Base-by-base conservation (phyloP, 441 rosid species). In the Eugenia klotzschiana region DNA sequence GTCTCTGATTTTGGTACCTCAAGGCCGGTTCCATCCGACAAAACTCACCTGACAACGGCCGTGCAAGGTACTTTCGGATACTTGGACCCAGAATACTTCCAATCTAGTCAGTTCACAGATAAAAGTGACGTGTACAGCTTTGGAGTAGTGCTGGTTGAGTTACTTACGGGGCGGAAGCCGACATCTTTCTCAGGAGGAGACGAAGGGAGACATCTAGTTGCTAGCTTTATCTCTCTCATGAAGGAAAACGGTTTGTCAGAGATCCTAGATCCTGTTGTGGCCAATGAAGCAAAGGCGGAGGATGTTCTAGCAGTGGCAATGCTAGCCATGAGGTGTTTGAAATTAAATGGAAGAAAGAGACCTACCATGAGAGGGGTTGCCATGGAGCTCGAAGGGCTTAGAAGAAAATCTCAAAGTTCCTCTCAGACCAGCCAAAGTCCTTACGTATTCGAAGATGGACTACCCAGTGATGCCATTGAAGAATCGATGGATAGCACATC, bases 1-100 rank as follows among this genome's bases (percentile, higher is more conserved):
- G 90, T 90, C 5, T 87, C 94, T 2, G 91, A 90, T 80, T 93
- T 91, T 79, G 92, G 94, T 7, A 88, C 89, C 51, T 93, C 94
- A 20, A 91, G 87, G 82, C 81, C 90, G 52, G 83, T 91, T 74
- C 87, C 91, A 18, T 54, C 40, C 25, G 91, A 93, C 51, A 83
- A 83, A 56, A 91, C 92, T 77, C 94, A 89, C 87, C 29, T 91
- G 81, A 91, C 91, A 5, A 91, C 91, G 1, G 50, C 46, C 0
- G 87, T 91, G 22, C 92, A 90, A 52, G 92, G 93, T 27, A 91
- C 94, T 5, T 85, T 90, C 25, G 92, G 92, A 46, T 91, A 91
- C 53, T 79, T 92, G 20, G 95, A 92, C 89, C 93, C 91, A 0
- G 91, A 91, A 83, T 91, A 90, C 82, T 91, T 91, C 83, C 92